phyloP scores from a whole-genome alignment of 2,329 filamentous ascomycete genomes.

The Emydomyces testavorans region DNA sequence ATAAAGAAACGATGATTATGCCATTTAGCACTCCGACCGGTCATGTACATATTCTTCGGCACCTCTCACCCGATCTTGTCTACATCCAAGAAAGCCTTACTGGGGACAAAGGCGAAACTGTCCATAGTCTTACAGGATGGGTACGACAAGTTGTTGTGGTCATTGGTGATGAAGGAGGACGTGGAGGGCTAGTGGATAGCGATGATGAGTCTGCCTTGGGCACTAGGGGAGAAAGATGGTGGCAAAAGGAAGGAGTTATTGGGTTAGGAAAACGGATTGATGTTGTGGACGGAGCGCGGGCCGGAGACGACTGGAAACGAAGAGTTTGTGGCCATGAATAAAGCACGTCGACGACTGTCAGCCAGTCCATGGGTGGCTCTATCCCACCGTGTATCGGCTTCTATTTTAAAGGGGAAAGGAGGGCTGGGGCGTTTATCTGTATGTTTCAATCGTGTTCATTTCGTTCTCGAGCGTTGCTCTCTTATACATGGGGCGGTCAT shows the following conservation, averaged over 20 bases:
- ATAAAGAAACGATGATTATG: slow-evolving; percentile 75
- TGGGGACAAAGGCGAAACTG: slow-evolving; percentile 59
- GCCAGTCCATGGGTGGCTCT: not conserved
- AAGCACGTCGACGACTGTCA: slow-evolving; percentile 9
- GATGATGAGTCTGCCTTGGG: slow-evolving; percentile 45
- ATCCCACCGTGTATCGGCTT: not conserved
- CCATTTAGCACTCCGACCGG: slow-evolving; percentile 77
- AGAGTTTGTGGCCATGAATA: slow-evolving; percentile 57
- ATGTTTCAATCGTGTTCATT: not conserved
- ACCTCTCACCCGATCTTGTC: slow-evolving; percentile 71
- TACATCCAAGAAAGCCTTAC: slow-evolving; percentile 80
- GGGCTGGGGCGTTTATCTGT: not conserved
- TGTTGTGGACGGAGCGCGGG: slow-evolving; percentile 68
- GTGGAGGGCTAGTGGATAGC: slow-evolving; percentile 70
- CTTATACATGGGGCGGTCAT: not conserved
- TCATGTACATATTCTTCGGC: slow-evolving; percentile 74
- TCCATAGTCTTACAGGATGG: slow-evolving; percentile 56
- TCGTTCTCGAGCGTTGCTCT: not conserved
- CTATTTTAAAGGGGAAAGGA: not conserved
- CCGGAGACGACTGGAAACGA: slow-evolving; percentile 78
- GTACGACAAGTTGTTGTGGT: slow-evolving; percentile 52
- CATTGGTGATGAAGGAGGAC: slow-evolving; percentile 46
- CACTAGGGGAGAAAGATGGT: slow-evolving; percentile 37
- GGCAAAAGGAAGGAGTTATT: slow-evolving; percentile 64
- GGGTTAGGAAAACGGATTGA: slow-evolving; percentile 79